A percentile compares a stretch with the other conserved stretches of the same genome.
Evolutionary conservation across 2,329 filamentous ascomycete genomes (phyloP).

Genomic region (Cadophora sp.): DNA sequence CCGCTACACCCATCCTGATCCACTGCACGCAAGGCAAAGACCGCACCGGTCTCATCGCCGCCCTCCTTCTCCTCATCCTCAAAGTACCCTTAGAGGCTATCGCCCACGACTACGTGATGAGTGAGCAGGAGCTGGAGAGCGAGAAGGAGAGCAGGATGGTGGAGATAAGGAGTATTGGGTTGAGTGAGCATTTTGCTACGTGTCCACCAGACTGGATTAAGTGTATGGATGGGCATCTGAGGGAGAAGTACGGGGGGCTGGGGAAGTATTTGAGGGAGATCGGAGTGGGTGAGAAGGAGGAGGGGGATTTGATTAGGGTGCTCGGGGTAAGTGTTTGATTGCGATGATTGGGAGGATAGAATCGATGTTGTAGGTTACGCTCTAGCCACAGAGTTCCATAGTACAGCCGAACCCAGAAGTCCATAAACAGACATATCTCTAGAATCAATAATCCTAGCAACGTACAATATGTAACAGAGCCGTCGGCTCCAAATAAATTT

Average conservation of each 20-base stretch:
- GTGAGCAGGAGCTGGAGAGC: conserved; percentile 63
- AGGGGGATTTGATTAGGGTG: conserved; percentile 22
- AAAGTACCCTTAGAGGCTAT: conserved; percentile 64
- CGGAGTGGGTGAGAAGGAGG: conserved; percentile 52
- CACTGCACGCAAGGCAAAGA: conserved; percentile 94
- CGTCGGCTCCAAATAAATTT: too few relatives aligned
- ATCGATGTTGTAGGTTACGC: not conserved
- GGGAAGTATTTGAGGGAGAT: conserved; percentile 57
- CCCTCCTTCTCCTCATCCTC: conserved; percentile 71
- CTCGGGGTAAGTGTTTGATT: not conserved
- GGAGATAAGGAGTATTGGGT: conserved; percentile 74
- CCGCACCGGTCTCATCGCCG: conserved; percentile 74
- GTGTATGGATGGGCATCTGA: conserved; percentile 63
- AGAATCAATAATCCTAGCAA: not conserved
- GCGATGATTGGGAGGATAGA: not conserved
- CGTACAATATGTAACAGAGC: not conserved
- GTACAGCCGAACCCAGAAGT: not conserved
- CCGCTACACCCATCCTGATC: conserved; percentile 63
- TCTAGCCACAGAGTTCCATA: not conserved
- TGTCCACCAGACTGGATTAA: conserved; percentile 70
- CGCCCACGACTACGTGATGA: conserved; percentile 74
- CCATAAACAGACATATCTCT: not conserved
- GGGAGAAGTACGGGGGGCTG: conserved; percentile 69
- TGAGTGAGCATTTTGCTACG: conserved; percentile 75
- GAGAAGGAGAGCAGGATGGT: conserved; percentile 68